phyloP scores from a whole-genome alignment of 2,329 filamentous ascomycete species.

The Sclerotinia minor region DNA sequence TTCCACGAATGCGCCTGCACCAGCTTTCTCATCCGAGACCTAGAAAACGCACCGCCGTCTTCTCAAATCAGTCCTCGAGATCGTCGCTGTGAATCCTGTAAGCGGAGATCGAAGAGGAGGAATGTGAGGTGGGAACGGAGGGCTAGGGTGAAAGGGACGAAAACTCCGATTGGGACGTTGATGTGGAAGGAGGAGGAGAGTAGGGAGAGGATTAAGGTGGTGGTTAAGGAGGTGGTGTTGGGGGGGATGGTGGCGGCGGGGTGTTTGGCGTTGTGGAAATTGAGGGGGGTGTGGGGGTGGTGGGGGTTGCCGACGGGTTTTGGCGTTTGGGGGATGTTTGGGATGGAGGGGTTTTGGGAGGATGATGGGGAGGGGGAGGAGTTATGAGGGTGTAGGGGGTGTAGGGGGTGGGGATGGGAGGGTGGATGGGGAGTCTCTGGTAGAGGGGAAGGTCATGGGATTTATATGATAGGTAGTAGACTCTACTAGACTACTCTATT shows the following conservation, averaged over 20 bases:
- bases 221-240: background rate
- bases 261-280: conserved; percentile 10
- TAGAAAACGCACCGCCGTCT: background rate
- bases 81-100: background rate
- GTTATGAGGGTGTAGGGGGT: background rate
- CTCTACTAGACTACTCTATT: background rate
- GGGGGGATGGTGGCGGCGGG: background rate
- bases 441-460: background rate
- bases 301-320: conserved; percentile 9
- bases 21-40: background rate
- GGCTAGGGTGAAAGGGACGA: background rate
- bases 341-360: background rate
- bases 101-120: background rate
- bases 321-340: background rate
- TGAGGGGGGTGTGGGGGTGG: conserved; percentile 18
- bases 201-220: background rate
- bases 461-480: background rate
- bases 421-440: background rate
- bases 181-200: background rate
- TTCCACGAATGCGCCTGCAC: background rate
- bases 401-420: background rate
- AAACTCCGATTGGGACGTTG: background rate
- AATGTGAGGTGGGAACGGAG: background rate
- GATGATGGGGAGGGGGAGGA: background rate
- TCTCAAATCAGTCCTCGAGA: background rate